Evolutionary conservation across 2,329 filamentous ascomycete genomes (phyloP), one percentile per base, ranked within the genome.

Genomic region (Neonectria neomacrospora): DNA sequence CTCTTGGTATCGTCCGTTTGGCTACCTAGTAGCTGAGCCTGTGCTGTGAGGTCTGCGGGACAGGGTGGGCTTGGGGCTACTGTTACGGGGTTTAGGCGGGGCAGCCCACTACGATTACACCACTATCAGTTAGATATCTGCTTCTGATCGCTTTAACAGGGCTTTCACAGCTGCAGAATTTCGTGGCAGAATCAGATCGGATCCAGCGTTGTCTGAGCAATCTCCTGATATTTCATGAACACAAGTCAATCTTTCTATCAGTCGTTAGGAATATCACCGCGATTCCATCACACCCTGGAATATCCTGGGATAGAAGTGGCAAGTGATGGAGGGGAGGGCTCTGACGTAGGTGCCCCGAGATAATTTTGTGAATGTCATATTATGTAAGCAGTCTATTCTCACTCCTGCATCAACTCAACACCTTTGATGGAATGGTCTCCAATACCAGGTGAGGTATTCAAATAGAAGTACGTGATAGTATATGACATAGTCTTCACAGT

Each of bases 311-410:
- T 26, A 26, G 23, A 41, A 18, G 37, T 20, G n/a, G 37, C 37
- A 41, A 18, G 37, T 10, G n/a, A 10, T 34, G n/a, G 5, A 32
- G 3, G 11, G 22, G 11, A 20, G 44, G 44, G 58, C 58, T 61
- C 34, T 55, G 51, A 55, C 44, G 58, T 47, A 48, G 50, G 30
- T 54, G n/a, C 34, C 41, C 39, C n/a, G 14, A 50, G 59, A 67
- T 62, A 66, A 54, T 68, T 73, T 59, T 73, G 71, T 73, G 71
- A 71, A 70, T 71, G 61, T 45, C 52, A 73, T 73, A 73, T 73
- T 73, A 73, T 73, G 71, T 73, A 73, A 73, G 64, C 71, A 32
- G 4, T n/a, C 9, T 39, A 44, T 52, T 11, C 18, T 39, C 22
- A 16, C 28, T 30, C 42, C 16, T 39, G 18, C 51, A 60, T 16